phyloP scores from a whole-genome alignment of 208 protist species.

The Trypanosoma theileri region DNA sequence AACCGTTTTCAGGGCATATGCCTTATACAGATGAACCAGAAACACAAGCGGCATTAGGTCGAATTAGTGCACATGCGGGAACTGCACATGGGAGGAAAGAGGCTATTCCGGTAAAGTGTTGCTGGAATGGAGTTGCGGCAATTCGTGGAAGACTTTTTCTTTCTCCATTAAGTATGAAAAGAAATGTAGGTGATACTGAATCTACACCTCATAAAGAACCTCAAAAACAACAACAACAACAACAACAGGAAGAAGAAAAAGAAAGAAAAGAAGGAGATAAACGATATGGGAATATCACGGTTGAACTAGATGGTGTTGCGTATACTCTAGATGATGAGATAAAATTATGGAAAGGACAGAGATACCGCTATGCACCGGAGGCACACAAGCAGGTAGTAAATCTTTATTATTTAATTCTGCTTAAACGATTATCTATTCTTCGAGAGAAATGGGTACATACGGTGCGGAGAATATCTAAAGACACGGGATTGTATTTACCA shows the following conservation, averaged over 20 bases:
- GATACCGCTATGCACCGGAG: neutral
- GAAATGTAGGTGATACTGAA: neutral
- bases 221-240: neutral
- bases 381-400: neutral
- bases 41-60: constrained; percentile 44
- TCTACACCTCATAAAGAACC: no score
- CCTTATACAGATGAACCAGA: constrained; percentile 56
- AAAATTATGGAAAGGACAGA: constrained; percentile 4
- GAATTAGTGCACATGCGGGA: constrained; percentile 18
- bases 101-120: constrained; percentile 69
- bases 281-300: neutral
- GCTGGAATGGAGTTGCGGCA: constrained; percentile 77
- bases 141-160: constrained; percentile 67
- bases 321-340: neutral
- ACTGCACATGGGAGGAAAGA: neutral
- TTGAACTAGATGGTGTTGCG: neutral
- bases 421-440: neutral
- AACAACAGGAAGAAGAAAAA: neutral
- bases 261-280: neutral
- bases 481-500: neutral
- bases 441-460: neutral
- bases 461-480: neutral
- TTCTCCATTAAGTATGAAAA: neutral
- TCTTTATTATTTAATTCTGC: neutral
- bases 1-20: constrained; percentile 32